These are phyloP conservation scores for Ophiocordyceps australis DNA, from an alignment of 2,329 filamentous ascomycete species.

Conservation along the genomic window DNA sequence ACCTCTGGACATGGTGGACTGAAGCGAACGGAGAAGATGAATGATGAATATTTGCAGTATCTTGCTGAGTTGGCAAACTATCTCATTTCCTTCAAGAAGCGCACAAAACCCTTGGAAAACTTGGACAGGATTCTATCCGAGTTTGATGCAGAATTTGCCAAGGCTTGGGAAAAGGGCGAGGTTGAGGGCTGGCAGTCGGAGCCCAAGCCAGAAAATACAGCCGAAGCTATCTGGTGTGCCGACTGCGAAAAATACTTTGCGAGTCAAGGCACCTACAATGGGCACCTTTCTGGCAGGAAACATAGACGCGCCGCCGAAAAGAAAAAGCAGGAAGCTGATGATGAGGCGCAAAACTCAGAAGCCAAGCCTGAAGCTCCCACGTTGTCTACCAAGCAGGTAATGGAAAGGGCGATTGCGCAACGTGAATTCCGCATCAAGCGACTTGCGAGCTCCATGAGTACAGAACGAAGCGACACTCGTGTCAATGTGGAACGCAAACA, in stretches of 20 bases:
- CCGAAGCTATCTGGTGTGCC: slow-evolving; percentile 67
- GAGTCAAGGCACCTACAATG: slow-evolving; percentile 87
- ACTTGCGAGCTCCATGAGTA: slow-evolving; percentile 66
- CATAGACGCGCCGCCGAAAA: slow-evolving; percentile 70
- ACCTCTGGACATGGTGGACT: slow-evolving; percentile 53
- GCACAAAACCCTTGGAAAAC: slow-evolving; percentile 73
- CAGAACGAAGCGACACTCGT: slow-evolving; percentile 73
- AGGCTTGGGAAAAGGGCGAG: slow-evolving; percentile 63
- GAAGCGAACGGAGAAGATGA: slow-evolving; percentile 70
- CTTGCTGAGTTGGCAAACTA: slow-evolving; percentile 65
- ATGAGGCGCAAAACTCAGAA: too few species aligned
- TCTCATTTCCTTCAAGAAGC: slow-evolving; percentile 72
- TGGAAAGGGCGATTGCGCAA: slow-evolving; percentile 80
- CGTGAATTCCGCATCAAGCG: slow-evolving; percentile 71
- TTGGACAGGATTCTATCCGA: slow-evolving; percentile 56
- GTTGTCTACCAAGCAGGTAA: slow-evolving; percentile 38
- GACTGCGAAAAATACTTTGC: slow-evolving; percentile 92
- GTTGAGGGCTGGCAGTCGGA: slow-evolving; percentile 63
- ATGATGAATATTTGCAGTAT: slow-evolving; percentile 84
- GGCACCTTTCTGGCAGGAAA: slow-evolving; percentile 79
- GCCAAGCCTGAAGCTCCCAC: slow-evolving; percentile 10
- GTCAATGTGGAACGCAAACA: slow-evolving; percentile 93
- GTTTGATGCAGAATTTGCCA: slow-evolving; percentile 73
- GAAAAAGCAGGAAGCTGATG: slow-evolving; percentile 29
- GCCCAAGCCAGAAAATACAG: slow-evolving; percentile 14